phyloP scores from a whole-genome alignment of 2,329 filamentous ascomycete genomes.

The Penicillium sp. region DNA sequence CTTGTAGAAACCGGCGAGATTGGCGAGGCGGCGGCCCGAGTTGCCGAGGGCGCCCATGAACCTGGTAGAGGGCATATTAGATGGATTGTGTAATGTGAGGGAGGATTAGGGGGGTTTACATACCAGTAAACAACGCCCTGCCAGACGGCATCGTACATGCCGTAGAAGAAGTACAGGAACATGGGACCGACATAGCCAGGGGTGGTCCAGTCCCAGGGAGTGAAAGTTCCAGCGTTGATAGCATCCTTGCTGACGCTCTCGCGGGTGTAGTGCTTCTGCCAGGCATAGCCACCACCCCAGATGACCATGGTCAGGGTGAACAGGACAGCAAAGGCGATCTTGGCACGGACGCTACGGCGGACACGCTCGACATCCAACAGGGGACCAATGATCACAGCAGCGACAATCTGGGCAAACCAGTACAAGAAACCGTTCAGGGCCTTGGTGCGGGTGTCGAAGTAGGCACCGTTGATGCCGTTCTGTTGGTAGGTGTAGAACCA shows the following conservation, averaged over 20 bases:
- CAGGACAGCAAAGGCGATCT: slow-evolving; percentile 59
- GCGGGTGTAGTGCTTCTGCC: slow-evolving; percentile 63
- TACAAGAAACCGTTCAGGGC: slow-evolving; percentile 74
- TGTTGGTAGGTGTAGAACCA: slow-evolving; percentile 79
- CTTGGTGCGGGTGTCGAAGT: slow-evolving; percentile 72
- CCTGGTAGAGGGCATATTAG: slow-evolving; percentile 45
- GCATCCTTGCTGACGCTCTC: slow-evolving; percentile 23
- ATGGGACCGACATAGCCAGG: slow-evolving; percentile 72
- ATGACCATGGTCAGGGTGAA: slow-evolving; percentile 70
- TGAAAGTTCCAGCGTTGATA: slow-evolving; percentile 7
- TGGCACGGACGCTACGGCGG: slow-evolving; percentile 67
- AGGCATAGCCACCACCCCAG: slow-evolving; percentile 80
- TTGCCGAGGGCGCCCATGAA: slow-evolving; percentile 91
- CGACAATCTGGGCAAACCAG: slow-evolving; percentile 74
- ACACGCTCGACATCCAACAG: slow-evolving; percentile 63
- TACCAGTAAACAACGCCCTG: slow-evolving; percentile 87
- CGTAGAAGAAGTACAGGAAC: slow-evolving; percentile 88
- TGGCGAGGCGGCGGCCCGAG: slow-evolving; percentile 85
- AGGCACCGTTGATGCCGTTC: slow-evolving; percentile 67
- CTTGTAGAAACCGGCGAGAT: slow-evolving; percentile 87
- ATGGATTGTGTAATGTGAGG: background rate
- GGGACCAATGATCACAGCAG: slow-evolving; percentile 70
- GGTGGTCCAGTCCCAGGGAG: slow-evolving; percentile 64
- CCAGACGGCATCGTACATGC: slow-evolving; percentile 84
- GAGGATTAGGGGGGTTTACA: slow-evolving; percentile 17